phyloP scores from a whole-genome alignment of 2,329 filamentous ascomycete genomes.

The Colletotrichum endophyticum region DNA sequence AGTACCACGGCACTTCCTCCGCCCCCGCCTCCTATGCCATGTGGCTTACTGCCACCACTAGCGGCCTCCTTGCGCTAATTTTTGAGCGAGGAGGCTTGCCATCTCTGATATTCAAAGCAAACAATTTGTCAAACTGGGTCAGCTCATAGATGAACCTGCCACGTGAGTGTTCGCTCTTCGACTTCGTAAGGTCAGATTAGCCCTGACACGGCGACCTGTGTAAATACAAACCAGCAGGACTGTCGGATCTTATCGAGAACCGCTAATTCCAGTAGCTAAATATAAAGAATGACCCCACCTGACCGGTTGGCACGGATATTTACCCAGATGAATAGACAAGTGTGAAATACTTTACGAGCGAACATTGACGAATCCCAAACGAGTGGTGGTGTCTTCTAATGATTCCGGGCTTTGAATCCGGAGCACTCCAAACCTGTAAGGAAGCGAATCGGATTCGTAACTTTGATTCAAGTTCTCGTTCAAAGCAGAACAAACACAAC shows the following conservation, averaged over 20 bases:
- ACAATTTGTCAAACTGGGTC: not conserved
- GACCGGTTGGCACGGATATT: not conserved
- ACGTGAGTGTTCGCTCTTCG: not conserved
- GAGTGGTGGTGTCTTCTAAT: not conserved
- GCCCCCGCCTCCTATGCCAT: not conserved
- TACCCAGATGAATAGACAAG: not conserved
- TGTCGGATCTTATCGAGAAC: not conserved
- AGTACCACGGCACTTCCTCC: not conserved
- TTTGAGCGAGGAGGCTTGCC: not conserved
- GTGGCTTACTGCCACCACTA: not conserved
- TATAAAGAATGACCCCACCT: not conserved
- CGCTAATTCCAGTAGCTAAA: not conserved
- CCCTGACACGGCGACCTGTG: not conserved
- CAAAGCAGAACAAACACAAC: not conserved
- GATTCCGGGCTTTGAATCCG: not conserved
- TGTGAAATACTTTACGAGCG: not conserved
- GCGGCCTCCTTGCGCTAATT: not conserved
- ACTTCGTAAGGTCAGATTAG: not conserved
- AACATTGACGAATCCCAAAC: not conserved
- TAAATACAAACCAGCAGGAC: not conserved
- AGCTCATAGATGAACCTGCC: not conserved
- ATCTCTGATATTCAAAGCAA: not conserved
- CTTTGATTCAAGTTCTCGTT: not conserved
- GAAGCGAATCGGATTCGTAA: not conserved
- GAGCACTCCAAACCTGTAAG: not conserved